phyloP scores from a whole-genome alignment of 345 rosid species.

The Hirschfeldia incana region DNA sequence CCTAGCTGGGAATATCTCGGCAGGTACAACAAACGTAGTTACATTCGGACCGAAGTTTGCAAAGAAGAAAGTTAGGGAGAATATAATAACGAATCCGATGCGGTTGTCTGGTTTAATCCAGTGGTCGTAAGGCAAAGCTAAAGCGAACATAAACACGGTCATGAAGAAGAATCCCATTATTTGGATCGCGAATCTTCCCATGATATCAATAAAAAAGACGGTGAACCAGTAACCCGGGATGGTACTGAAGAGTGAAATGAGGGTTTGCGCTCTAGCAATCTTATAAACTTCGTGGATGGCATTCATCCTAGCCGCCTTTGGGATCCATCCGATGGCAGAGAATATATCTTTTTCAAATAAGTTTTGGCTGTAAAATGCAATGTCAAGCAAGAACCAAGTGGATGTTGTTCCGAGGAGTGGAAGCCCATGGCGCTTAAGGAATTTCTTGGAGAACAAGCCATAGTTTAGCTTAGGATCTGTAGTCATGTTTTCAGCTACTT shows the following conservation, averaged over 20 bases:
- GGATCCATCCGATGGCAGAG: not conserved
- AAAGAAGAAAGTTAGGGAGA: constrained; percentile 54
- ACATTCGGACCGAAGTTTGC: constrained; percentile 62
- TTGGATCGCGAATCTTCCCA: constrained; percentile 33
- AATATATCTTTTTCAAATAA: not conserved
- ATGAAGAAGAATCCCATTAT: constrained; percentile 61
- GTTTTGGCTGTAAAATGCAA: not conserved
- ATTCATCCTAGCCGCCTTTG: constrained; percentile 43
- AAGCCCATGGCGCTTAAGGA: not conserved
- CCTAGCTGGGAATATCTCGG: constrained; percentile 56
- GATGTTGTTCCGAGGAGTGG: not conserved
- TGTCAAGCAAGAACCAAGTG: not conserved
- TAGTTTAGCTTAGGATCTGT: not conserved
- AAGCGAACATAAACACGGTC: constrained; percentile 55
- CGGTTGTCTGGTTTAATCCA: constrained; percentile 47
- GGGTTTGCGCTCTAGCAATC: constrained; percentile 53
- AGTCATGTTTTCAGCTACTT: not conserved
- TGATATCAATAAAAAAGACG: constrained; percentile 44
- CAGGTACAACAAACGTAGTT: constrained; percentile 58
- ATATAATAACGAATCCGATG: constrained; percentile 49
- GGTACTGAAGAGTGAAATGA: constrained; percentile 52
- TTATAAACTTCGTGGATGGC: constrained; percentile 49
- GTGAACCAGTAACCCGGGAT: constrained; percentile 62
- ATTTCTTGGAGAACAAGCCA: not conserved
- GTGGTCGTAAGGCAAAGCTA: constrained; percentile 54